Conservation (phyloP, 257 asterid species). For the Plantago ovata region DNA sequence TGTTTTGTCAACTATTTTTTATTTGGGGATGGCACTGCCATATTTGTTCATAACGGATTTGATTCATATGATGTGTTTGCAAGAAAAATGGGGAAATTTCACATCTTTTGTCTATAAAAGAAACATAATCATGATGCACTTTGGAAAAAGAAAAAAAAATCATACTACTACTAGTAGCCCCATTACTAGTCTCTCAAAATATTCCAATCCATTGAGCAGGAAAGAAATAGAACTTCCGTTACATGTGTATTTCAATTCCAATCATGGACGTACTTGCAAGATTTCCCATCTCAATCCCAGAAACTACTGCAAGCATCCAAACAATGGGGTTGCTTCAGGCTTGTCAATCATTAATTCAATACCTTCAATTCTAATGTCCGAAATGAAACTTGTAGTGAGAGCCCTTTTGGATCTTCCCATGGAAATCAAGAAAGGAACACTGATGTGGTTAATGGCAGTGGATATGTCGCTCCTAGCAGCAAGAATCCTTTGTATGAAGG, state of each 20-base stretch:
- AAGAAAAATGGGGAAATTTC: no score
- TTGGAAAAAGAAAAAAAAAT: no score
- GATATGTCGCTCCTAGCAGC: slow-evolving; percentile 39
- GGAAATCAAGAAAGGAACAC: slow-evolving; percentile 40
- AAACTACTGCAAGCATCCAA: slow-evolving; percentile 20
- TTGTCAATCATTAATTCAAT: slow-evolving; percentile 22
- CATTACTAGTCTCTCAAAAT: no score
- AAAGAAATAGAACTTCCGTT: background rate
- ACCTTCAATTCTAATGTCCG: slow-evolving; percentile 29
- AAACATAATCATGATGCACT: no score
- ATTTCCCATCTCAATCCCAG: slow-evolving; percentile 9
- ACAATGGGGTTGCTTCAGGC: slow-evolving; percentile 33
- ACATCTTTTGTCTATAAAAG: no score
- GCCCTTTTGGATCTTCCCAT: slow-evolving; percentile 49
- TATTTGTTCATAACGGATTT: no score
- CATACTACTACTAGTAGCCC: no score
- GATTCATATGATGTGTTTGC: no score
- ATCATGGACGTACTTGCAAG: slow-evolving; percentile 12
- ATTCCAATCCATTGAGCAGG: no score
- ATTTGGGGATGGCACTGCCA: no score
- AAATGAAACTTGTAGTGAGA: slow-evolving; percentile 45
- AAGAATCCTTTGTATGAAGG: slow-evolving; percentile 50
- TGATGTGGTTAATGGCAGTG: slow-evolving; percentile 43
- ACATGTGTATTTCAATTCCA: slow-evolving; percentile 17
- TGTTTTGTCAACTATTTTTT: no score